Evolutionary conservation across 495 filamentous ascomycete species (phyloP).

Genomic region (Aspergillus bridgeri): DNA sequence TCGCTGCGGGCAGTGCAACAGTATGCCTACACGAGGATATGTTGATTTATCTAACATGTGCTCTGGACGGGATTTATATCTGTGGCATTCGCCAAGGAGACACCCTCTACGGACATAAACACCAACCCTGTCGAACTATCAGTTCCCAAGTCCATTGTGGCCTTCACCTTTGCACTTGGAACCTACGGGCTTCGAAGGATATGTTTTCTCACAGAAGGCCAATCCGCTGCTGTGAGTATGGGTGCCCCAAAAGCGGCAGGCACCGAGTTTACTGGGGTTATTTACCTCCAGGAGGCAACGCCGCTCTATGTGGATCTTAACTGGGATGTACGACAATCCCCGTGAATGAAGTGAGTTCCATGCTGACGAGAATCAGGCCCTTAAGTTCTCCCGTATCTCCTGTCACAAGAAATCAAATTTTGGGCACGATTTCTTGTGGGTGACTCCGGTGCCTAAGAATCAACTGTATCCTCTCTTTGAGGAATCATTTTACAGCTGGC

Average conservation of each 20-base stretch:
- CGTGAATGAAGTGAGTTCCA: background rate
- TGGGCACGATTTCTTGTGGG: constrained; percentile 6
- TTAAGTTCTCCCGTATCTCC: background rate
- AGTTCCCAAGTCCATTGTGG: background rate
- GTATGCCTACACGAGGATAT: background rate
- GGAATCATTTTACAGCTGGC: constrained; percentile 4
- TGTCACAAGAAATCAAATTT: background rate
- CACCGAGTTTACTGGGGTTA: background rate
- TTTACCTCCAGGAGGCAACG: background rate
- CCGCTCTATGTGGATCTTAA: background rate
- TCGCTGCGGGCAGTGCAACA: constrained; percentile 1
- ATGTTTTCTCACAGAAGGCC: background rate
- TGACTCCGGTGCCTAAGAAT: background rate
- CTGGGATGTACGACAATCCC: constrained; percentile 2
- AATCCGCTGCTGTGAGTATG: background rate
- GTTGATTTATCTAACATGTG: background rate
- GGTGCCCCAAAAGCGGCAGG: background rate
- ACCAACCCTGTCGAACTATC: background rate
- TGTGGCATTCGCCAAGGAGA: constrained; percentile 8
- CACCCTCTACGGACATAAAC: background rate
- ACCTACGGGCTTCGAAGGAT: constrained; percentile 3
- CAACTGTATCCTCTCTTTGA: background rate
- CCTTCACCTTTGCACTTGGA: background rate
- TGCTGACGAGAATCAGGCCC: background rate
- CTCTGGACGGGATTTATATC: background rate